Percentiles rank a stretch among this genome's conserved stretches.
These are phyloP conservation scores for Coccomyxa sp. DNA, from an alignment of 139 green algal species.

Conservation along the genomic window DNA sequence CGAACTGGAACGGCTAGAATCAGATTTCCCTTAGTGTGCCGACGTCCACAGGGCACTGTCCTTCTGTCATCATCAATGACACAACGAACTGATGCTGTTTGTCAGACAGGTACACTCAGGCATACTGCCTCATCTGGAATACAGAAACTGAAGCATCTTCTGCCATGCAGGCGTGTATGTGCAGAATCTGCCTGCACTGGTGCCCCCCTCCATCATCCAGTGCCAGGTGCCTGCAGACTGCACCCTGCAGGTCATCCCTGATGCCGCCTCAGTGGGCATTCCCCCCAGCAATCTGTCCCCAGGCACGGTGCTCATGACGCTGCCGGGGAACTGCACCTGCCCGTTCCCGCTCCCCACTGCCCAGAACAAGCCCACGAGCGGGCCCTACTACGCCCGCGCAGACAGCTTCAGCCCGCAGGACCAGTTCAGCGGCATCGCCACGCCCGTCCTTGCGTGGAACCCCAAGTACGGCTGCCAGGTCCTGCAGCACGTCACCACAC, in stretches of 20 bases:
- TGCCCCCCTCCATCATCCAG: not conserved
- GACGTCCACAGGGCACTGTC: not conserved
- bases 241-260: not conserved
- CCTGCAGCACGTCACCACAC: not conserved
- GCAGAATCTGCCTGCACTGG: not conserved
- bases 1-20: not conserved
- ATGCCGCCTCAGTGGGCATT: not conserved
- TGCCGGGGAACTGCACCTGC: not conserved
- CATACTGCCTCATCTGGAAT: no score
- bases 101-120: not conserved
- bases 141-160: no score
- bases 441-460: not conserved
- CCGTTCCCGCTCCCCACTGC: not conserved
- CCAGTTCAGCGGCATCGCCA: not conserved
- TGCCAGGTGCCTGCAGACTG: not conserved
- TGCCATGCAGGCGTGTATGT: not conserved
- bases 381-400: not conserved
- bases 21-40: not conserved
- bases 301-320: not conserved
- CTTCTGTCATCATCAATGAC: not conserved
- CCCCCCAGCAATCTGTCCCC: not conserved
- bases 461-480: not conserved
- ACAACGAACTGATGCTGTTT: not conserved
- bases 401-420: not conserved
- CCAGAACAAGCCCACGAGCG: no score